Evolutionary conservation across 805 yeast species (phyloP).

Genomic region (Lachancea dasiensis): DNA sequence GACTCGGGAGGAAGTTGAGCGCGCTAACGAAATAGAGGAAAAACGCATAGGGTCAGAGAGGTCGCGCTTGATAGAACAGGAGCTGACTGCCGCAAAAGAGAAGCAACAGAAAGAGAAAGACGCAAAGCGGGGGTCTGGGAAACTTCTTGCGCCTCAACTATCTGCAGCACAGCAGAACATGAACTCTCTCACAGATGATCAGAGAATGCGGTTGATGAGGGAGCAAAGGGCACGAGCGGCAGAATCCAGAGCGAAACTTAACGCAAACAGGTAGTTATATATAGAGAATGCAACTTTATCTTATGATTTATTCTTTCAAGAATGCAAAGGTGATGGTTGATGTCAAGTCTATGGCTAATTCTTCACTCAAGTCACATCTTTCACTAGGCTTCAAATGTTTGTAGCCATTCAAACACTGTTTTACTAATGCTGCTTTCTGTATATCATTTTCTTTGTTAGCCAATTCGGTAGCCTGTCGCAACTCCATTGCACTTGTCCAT

Average conservation of each 20-base stretch:
- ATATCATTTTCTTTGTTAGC: constrained; percentile 17
- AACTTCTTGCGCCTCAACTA: constrained; percentile 24
- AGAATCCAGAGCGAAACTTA: constrained; percentile 64
- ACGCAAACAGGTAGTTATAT: constrained; percentile 7
- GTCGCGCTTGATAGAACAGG: constrained; percentile 27
- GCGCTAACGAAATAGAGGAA: constrained; percentile 34
- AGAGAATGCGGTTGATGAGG: constrained; percentile 72
- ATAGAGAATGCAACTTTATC: background rate
- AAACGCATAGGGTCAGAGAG: constrained; percentile 37
- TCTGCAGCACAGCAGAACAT: constrained; percentile 37
- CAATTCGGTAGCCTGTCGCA: constrained; percentile 22
- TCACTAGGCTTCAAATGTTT: constrained; percentile 52
- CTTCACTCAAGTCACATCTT: constrained; percentile 11
- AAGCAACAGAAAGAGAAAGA: constrained; percentile 16
- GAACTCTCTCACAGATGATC: constrained; percentile 65
- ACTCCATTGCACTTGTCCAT: constrained; percentile 56
- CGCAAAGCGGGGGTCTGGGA: constrained; percentile 35
- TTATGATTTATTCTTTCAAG: constrained; percentile 17
- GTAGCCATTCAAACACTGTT: constrained; percentile 55
- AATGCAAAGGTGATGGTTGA: constrained; percentile 24
- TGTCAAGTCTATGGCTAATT: constrained; percentile 17
- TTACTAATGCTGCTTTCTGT: constrained; percentile 40
- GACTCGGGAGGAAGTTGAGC: constrained; percentile 49
- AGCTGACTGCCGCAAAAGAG: constrained; percentile 27
- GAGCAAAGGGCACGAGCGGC: constrained; percentile 97